Evolutionary conservation across 805 yeast genomes (phyloP).

Genomic region (Torulaspora franciscae): DNA sequence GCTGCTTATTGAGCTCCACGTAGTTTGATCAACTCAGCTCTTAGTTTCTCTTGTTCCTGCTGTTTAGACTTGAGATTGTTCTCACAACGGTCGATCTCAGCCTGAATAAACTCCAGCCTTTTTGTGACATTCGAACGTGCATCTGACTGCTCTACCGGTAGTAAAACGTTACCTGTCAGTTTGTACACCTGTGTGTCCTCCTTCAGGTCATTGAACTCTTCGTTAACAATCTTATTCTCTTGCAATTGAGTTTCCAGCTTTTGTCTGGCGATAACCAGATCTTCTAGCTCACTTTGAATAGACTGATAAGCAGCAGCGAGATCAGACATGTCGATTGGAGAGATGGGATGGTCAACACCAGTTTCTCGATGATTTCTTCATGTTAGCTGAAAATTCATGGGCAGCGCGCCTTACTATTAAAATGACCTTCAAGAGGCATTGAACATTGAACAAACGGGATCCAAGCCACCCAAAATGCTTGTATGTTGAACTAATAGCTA

Average conservation of each 20-base stretch:
- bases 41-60: conserved; percentile 50
- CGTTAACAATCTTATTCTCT: conserved; percentile 84
- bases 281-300: conserved; percentile 45
- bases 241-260: conserved; percentile 89
- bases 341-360: background rate
- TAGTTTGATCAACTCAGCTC: conserved; percentile 49
- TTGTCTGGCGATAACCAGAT: conserved; percentile 67
- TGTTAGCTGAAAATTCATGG: background rate
- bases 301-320: conserved; percentile 35
- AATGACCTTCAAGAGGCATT: background rate
- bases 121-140: conserved; percentile 81
- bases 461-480: conserved; percentile 1
- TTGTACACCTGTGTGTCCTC: conserved; percentile 78
- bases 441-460: background rate
- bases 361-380: background rate
- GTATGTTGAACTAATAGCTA: background rate
- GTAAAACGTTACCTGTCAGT: conserved; percentile 83
- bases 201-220: conserved; percentile 63
- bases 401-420: background rate
- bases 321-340: conserved; percentile 16
- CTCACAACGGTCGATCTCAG: conserved; percentile 77
- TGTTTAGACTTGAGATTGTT: conserved; percentile 56
- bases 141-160: conserved; percentile 83
- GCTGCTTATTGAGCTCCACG: conserved; percentile 33
- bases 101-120: conserved; percentile 79